Conservation (phyloP, 805 yeast species). For the Spathaspora gorwiae region DNA sequence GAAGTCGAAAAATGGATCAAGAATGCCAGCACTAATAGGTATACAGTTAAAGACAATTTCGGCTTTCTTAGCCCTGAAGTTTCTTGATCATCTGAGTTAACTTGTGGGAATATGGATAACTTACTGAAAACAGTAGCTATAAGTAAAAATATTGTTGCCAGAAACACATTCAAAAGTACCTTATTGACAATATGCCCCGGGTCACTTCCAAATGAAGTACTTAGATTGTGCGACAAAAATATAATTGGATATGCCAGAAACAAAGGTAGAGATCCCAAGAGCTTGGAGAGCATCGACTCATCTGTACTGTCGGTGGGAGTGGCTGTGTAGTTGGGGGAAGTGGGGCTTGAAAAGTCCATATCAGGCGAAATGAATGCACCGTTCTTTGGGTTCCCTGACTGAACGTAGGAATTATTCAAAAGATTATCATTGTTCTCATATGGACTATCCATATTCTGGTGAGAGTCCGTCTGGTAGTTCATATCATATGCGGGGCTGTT, state of each 20-base stretch:
- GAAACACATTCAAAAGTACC: slow-evolving; percentile 3
- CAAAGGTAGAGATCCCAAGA: slow-evolving; percentile 28
- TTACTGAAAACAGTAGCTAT: background rate
- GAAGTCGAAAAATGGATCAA: slow-evolving; percentile 19
- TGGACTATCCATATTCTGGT: too few relatives aligned
- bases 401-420: too few relatives aligned
- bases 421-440: too few relatives aligned
- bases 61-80: background rate
- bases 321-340: background rate
- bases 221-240: slow-evolving; percentile 20
- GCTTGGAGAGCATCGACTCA: background rate
- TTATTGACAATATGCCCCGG: slow-evolving; percentile 11
- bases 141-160: slow-evolving; percentile 1
- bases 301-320: background rate
- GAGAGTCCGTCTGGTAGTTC: too few relatives aligned
- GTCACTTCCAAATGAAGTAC: slow-evolving; percentile 3
- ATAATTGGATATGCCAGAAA: slow-evolving; percentile 28
- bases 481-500: too few relatives aligned
- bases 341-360: background rate
- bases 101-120: too few relatives aligned
- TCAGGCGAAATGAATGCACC: too few relatives aligned
- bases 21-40: background rate
- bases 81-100: too few relatives aligned
- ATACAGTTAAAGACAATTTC: background rate
- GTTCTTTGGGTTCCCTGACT: too few relatives aligned